A percentile compares a stretch with the other conserved stretches of the same genome.
These are phyloP conservation scores for Glaciozyma martinii DNA, from an alignment of 768 basidiomycete genomes.

Conservation along the genomic window DNA sequence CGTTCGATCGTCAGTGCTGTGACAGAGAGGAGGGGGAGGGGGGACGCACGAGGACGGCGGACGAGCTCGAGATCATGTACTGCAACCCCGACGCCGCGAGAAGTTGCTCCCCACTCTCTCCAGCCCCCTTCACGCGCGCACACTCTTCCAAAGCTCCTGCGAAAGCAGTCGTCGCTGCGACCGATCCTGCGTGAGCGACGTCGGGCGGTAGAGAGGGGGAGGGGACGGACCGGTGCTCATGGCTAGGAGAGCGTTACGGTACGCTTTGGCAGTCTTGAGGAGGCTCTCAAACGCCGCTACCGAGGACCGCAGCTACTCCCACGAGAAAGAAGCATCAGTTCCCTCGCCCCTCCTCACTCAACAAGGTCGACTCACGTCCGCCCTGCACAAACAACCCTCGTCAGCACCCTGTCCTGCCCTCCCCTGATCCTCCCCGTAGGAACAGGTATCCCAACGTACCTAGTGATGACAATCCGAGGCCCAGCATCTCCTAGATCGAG, in stretches of 20 bases:
- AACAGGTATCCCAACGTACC: slow-evolving; percentile 19
- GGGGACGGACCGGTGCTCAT: slow-evolving; percentile 6
- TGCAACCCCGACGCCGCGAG: slow-evolving; percentile 28
- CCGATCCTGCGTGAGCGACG: background rate
- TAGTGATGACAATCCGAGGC: slow-evolving; percentile 13
- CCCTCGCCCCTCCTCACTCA: background rate
- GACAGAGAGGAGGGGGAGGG: background rate
- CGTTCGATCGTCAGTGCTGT: accelerated
- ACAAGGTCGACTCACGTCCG: background rate
- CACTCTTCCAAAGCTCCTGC: slow-evolving; percentile 27
- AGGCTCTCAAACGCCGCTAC: slow-evolving; percentile 23
- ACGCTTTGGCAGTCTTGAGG: slow-evolving; percentile 17
- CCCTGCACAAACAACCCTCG: background rate
- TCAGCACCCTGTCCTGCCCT: background rate
- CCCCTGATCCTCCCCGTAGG: background rate
- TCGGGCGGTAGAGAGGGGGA: background rate
- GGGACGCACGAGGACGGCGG: slow-evolving; percentile 18
- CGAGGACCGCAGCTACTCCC: slow-evolving; percentile 24
- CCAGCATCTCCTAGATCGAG: slow-evolving; percentile 13
- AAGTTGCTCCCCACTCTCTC: slow-evolving; percentile 22
- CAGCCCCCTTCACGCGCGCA: slow-evolving; percentile 29
- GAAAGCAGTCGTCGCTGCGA: slow-evolving; percentile 20
- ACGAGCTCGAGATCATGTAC: slow-evolving; percentile 28
- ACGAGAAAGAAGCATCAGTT: background rate
- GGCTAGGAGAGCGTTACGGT: slow-evolving; percentile 29